Base-by-base conservation (phyloP, 2,329 filamentous ascomycete species). In the Aspergillus felis region DNA sequence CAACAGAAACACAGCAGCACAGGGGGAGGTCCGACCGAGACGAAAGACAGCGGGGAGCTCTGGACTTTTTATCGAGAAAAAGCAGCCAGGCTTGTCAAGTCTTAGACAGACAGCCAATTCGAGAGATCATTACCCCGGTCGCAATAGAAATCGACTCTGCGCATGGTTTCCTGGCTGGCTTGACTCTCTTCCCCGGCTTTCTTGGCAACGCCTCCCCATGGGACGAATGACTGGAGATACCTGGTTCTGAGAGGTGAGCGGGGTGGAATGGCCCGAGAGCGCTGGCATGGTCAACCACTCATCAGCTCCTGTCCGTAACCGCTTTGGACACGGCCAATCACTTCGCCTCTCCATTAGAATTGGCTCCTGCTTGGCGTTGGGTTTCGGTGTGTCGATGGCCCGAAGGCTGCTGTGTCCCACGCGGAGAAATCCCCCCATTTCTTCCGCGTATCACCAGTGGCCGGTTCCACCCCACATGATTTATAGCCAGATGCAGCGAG, bases 171-270 rank as follows among this genome's bases (percentile, higher is more conserved):
- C 42, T 24, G 41, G 20, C 42, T 46, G 42, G 22, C 42, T 46
- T 46, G 42, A 46, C 42, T 46, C 27, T 51, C 47, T 51, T 50
- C 51, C 55, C 53, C 50, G 35, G 42, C 38, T 25, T 52, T 59
- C 56, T 59, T 59, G 57, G 55, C 52, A 22, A 47, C 14, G 20
- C 35, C 42, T 50, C 53, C 54, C 50, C 55, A 24, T 46, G 38
- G 51, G 38, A 12, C 42, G 29, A 62, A 35, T 61, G 42, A 59
- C 63, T 61, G 62, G 64, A 60, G 58, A 62, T 46, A 42, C 59
- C 58, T 63, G 56, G 12, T 53, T 61, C 62, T 61, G 49, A 7
- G 28, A 20, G 28, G 62, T 27, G 38, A 49, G 28, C 28, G 41
- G 27, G 20, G 42, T 14, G 42, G 8, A 24, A 46, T 46, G 20